Base-by-base conservation (phyloP, 495 filamentous ascomycete species). In the Penicillium paxilli region DNA sequence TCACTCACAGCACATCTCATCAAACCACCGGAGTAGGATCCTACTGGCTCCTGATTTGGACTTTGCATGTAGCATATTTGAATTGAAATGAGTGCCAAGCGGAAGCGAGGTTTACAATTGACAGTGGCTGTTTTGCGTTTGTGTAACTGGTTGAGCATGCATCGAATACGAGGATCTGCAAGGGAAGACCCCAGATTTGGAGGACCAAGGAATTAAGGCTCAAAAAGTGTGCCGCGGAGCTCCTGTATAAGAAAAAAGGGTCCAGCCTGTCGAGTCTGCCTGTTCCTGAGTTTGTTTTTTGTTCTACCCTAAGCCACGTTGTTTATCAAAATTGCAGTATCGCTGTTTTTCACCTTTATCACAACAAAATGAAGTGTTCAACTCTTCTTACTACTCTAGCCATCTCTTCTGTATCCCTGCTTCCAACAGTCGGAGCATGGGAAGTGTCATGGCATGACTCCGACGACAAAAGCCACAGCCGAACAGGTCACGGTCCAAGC, bases 361-460 rank as follows among this genome's bases (percentile, higher is more conserved):
- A 10, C 16, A 3, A 16, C 54, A 54, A 40, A 46, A 65, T 65
- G 62, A 65, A 59, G 51, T 42, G 26, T 16, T 24, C 58, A 38
- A 54, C 57, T 24, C 22, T 51, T 17, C 26, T 59, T 30, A 23
- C n/a, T n/a, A n/a, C 57, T 22, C 9, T 60, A 1, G 28, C 55
- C 2, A 1, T 59, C 22, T 30, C 51, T 28, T 22, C 40, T 9
- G 23, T 42, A 22, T 21, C 40, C 9, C 40, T 60, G 19, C 51
- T 60, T 33, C 51, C 56, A 24, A 32, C 44, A 4, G 26, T 51
- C 32, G 42, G 32, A 28, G 63, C 63, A 19, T 66, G 63, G 63
- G 41, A 51, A 33, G 47, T 66, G 17, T 60, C 57, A 38, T 66
- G 63, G 63, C 45, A 32, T 20, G 49, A 63, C 35, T 30, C 50